Base-by-base conservation (phyloP, 148 eudicot genomes). In the Persicaria tinctoria region DNA sequence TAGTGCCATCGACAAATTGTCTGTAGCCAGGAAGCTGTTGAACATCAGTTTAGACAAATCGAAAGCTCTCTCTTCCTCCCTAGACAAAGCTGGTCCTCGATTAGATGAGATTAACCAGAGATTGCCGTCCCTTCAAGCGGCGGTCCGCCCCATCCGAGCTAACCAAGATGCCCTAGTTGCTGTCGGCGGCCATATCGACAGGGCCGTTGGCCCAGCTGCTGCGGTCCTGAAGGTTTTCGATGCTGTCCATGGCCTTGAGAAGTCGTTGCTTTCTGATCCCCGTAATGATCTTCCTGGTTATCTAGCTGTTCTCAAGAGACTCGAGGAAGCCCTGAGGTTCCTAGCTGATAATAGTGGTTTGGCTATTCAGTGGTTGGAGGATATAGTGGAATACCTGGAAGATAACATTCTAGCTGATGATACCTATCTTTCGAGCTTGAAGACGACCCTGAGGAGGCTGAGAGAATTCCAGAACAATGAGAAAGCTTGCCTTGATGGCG, bases 291-390 rank as follows among this genome's bases (percentile, higher is more conserved):
- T 91, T 6, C 80, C 89, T 1, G 96, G 96, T 68, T 91, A 91
- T 46, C 80, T 91, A 46, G 83, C 91, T 4, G 92, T 91, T 45
- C 86, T 91, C 9, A 89, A 91, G 78, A 83, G 91, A 38, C 91
- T 91, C 2, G 86, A 89, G 75, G 96, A 91, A 82, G 96, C 96
- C 0, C 77, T 89, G 78, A 76, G 81, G 79, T 91, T 91, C 79
- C 73, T 91, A 32, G 88, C 86, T 51, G 89, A 89, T 76, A 91
- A 91, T 77, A 87, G 93, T 83, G 96, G 91, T 78, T 83, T 91
- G 82, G 96, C 96, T 8, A 86, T 91, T 79, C 93, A 91, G 51
- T 91, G 96, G 96, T 82, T 91, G 85, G 93, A 85, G 73, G 96
- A 91, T 81, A 91, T 91, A 57, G 93, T 91, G 12, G 93, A 91